Evolutionary conservation across 495 filamentous ascomycete species (phyloP).

Genomic region (Aspergillus baeticus): DNA sequence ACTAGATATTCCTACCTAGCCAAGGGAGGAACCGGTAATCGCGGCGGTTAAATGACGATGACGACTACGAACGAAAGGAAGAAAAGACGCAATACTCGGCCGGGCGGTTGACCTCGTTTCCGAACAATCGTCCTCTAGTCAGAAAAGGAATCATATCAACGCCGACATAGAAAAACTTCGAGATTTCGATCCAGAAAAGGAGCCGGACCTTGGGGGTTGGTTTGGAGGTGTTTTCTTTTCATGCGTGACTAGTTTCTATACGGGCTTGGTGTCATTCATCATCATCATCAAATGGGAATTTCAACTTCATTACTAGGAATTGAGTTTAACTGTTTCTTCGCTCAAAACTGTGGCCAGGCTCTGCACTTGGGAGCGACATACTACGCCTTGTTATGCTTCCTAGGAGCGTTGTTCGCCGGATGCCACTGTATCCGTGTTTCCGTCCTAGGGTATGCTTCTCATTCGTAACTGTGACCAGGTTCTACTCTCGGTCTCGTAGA

Average conservation of each 20-base stretch:
- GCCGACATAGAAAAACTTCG: constrained; percentile 7
- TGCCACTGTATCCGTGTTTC: too few species aligned
- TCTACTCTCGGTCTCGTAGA: background rate
- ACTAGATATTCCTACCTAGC: constrained; percentile 15
- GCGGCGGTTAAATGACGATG: constrained; percentile 14
- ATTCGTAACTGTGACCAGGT: background rate
- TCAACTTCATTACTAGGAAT: constrained; percentile 16
- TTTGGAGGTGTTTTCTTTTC: constrained; percentile 9
- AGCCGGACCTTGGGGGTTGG: constrained; percentile 8
- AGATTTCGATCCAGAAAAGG: constrained; percentile 14
- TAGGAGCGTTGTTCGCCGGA: too few species aligned
- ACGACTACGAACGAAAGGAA: constrained; percentile 18
- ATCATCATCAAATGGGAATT: constrained; percentile 21
- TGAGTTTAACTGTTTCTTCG: constrained; percentile 6
- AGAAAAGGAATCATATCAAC: constrained; percentile 5
- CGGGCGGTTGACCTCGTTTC: constrained; percentile 1
- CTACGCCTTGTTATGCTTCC: too few species aligned
- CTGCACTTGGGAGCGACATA: background rate
- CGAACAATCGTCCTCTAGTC: constrained; percentile 6
- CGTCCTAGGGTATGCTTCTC: too few species aligned
- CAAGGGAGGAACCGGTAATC: constrained; percentile 8
- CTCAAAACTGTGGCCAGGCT: background rate
- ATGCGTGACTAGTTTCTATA: constrained; percentile 15
- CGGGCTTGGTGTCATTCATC: constrained; percentile 13
- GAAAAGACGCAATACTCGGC: constrained; percentile 9